phyloP scores from a whole-genome alignment of 2,329 filamentous ascomycete genomes.

The Aspergillus pseudonomiae region DNA sequence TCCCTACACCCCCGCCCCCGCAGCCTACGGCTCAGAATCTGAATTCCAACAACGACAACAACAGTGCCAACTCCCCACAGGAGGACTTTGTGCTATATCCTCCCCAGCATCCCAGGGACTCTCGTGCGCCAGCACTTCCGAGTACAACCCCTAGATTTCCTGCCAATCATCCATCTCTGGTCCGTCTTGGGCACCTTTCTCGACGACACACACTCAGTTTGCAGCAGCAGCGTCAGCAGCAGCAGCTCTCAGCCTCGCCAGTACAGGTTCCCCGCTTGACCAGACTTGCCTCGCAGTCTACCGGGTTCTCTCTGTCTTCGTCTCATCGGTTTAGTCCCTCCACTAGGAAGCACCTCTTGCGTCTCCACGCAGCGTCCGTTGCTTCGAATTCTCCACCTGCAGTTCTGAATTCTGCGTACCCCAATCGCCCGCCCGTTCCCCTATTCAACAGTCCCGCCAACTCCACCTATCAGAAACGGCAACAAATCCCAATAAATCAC shows the following conservation, averaged over 20 bases:
- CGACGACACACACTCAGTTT: conserved; percentile 41
- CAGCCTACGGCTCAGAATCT: conserved; percentile 46
- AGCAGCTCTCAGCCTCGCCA: conserved; percentile 38
- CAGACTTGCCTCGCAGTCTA: conserved; percentile 41
- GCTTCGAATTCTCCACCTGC: conserved; percentile 39
- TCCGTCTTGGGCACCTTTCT: conserved; percentile 36
- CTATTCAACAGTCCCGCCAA: conserved; percentile 38
- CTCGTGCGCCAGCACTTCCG: conserved; percentile 37
- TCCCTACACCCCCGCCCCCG: conserved; percentile 46
- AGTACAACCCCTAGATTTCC: conserved; percentile 42
- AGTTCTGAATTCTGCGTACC: conserved; percentile 31
- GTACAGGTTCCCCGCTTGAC: conserved; percentile 44
- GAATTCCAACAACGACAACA: conserved; percentile 35
- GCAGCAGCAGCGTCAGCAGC: conserved; percentile 37
- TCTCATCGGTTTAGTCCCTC: conserved; percentile 41
- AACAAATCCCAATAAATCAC: conserved; percentile 27
- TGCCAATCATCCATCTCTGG: conserved; percentile 37
- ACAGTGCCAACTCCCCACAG: conserved; percentile 34
- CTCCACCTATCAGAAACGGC: conserved; percentile 32
- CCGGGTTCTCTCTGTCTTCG: conserved; percentile 44
- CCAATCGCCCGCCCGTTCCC: conserved; percentile 44
- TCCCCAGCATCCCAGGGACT: conserved; percentile 39
- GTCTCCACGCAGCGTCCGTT: conserved; percentile 41
- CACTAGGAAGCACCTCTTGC: conserved; percentile 34
- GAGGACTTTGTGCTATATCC: conserved; percentile 53